Percentiles rank a stretch among this genome's conserved stretches.
These are phyloP conservation scores for Coemansia javaensis DNA, from an alignment of 192 early-diverging fungal genomes.

Conservation along the genomic window DNA sequence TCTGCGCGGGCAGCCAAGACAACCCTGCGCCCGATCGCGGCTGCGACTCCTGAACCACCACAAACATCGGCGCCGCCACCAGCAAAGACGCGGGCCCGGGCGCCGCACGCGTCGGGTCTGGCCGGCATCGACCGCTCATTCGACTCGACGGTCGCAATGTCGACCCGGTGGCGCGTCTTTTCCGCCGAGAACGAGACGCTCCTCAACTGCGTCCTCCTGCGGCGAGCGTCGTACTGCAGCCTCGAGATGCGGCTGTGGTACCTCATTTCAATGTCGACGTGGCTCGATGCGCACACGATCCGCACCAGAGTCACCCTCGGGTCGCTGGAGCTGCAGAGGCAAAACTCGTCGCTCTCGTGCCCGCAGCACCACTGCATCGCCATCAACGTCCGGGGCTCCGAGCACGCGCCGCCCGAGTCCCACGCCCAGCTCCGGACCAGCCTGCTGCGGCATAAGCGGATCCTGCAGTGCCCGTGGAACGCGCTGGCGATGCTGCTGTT, in stretches of 20 bases:
- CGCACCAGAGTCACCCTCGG: constrained; percentile 29
- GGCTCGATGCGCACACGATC: constrained; percentile 25
- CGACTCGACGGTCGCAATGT: constrained; percentile 2
- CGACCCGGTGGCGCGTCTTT: constrained; percentile 26
- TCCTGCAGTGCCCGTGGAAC: constrained; percentile 46
- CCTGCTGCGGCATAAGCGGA: constrained; percentile 20
- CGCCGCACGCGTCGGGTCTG: background rate
- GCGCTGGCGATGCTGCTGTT: constrained; percentile 35
- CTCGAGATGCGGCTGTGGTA: constrained; percentile 45
- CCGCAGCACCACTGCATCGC: constrained; percentile 1
- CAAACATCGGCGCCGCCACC: no score
- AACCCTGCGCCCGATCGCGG: no score
- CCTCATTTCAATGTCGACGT: constrained; percentile 28
- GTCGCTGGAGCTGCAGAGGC: constrained; percentile 17
- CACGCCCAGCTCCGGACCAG: constrained; percentile 10
- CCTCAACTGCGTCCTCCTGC: constrained; percentile 37
- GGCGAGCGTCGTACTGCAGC: constrained; percentile 37
- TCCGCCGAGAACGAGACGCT: constrained; percentile 20
- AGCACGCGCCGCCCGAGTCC: background rate
- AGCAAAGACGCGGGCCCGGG: no score
- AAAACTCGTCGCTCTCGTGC: background rate
- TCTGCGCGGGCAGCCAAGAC: no score
- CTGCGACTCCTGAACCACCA: no score
- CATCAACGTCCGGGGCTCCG: background rate
- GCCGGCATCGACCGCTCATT: background rate